These are phyloP conservation scores for Agroathelia rolfsii DNA, from an alignment of 1,284 basidiomycete species.

Conservation along the genomic window DNA sequence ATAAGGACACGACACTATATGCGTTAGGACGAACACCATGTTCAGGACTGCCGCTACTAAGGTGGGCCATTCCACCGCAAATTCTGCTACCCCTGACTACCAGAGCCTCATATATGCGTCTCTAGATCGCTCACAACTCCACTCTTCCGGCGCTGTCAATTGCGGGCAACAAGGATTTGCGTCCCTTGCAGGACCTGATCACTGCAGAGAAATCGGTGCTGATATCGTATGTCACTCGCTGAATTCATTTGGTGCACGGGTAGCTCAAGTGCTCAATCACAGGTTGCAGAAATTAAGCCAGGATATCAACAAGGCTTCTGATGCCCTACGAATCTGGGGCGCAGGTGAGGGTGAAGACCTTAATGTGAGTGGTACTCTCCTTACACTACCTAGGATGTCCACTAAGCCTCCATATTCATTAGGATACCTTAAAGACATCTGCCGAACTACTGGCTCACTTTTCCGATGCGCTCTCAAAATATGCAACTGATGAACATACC, in stretches of 20 bases:
- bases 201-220: constrained; percentile 81
- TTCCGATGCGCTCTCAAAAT: constrained; percentile 58
- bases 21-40: constrained; percentile 42
- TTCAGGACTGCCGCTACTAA: constrained; percentile 67
- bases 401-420: constrained; percentile 11
- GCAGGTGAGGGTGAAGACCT: constrained; percentile 83
- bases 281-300: constrained; percentile 57
- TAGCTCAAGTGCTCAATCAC: constrained; percentile 5
- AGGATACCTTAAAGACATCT: constrained; percentile 75
- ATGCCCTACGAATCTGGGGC: constrained; percentile 73
- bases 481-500: constrained; percentile 64
- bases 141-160: constrained; percentile 67
- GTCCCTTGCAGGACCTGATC: constrained; percentile 82
- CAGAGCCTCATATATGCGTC: no score
- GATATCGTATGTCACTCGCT: constrained; percentile 42
- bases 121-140: constrained; percentile 79
- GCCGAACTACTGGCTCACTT: constrained; percentile 65
- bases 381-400: no score
- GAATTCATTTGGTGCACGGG: background rate
- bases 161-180: constrained; percentile 76
- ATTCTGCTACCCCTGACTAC: no score
- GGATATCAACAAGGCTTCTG: constrained; percentile 65
- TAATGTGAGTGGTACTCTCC: constrained; percentile 38
- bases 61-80: no score
- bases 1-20: no score